Base-by-base conservation (phyloP, 495 filamentous ascomycete species). In the Lasiosphaeria hispida region DNA sequence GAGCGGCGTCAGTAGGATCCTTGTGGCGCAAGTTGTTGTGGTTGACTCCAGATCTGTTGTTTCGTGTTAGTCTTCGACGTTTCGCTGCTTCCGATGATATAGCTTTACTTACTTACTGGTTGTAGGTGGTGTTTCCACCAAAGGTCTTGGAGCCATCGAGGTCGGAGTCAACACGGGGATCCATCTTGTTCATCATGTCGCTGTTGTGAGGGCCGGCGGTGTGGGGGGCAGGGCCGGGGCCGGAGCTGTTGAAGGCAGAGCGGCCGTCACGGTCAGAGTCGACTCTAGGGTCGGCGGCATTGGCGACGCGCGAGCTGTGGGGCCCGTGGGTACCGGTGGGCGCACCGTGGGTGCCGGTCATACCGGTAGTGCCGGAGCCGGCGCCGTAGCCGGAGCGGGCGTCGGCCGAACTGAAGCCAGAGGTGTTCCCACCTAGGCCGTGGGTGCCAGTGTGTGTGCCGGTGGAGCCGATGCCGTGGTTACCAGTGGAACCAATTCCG, bases 191-290 rank as follows among this genome's bases (percentile, higher is more conserved):
- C 51, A 70, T 55, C 23, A 78, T 53, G 61, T 83, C 77, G 44
- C 74, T 80, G 55, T 66, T 71, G 69, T 85, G 80, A 10, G 79
- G 78, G 10, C 82, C 83, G n/a, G 76, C 72, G 0, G 71, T 83
- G 53, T 74, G 70, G 40, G 72, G 60, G 0, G 74, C 76, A 0
- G 73, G 74, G 10, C 75, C 75, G 7, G 75, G 70, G 0, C 66
- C 66, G n/a, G 66, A 62, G 51, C 59, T 53, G 38, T 43, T 36
- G 45, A 59, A 40, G 38, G 59, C 63, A 13, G 48, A 59, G 13
- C 69, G 67, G 44, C 72, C 69, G 52, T 75, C 71, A 19, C 74
- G 71, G 57, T 80, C 76, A 1, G 70, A 76, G 63, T 80, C 79
- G 45, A 80, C 68, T 34, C 77, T 67, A 14, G 81, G 81, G 47